Percentiles rank a stretch among this genome's conserved stretches.
These are phyloP conservation scores for Quercus lobata DNA, from an alignment of 331 rosid genomes.

Conservation along the genomic window DNA sequence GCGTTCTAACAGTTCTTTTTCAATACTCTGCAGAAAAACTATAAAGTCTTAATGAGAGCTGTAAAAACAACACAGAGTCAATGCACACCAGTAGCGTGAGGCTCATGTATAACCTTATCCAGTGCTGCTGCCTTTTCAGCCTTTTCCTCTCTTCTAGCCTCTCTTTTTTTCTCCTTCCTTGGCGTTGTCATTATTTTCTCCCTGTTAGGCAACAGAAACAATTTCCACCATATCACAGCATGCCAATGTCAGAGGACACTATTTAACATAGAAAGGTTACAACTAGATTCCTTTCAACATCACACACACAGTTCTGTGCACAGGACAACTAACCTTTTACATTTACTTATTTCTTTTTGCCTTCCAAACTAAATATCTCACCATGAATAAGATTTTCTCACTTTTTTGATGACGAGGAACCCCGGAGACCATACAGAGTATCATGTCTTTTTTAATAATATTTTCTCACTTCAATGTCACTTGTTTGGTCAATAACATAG, in stretches of 20 bases:
- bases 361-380: neutral
- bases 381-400: neutral
- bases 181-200: conserved; percentile 89
- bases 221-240: conserved; percentile 3
- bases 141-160: conserved; percentile 55
- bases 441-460: no score
- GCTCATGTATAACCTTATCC: conserved; percentile 54
- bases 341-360: neutral
- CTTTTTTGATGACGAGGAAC: no score
- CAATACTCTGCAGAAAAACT: conserved; percentile 53
- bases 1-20: conserved; percentile 73
- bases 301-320: neutral
- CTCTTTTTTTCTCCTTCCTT: conserved; percentile 50
- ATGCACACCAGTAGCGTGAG: neutral
- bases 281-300: neutral
- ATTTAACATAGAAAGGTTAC: neutral
- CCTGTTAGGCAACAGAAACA: conserved; percentile 34
- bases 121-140: conserved; percentile 75
- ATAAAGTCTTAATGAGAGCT: conserved; percentile 15
- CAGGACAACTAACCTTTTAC: neutral
- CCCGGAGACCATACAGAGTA: no score
- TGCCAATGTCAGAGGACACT: neutral
- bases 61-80: neutral
- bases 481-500: neutral
- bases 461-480: neutral